Evolutionary conservation across 768 basidiomycete species (phyloP).

Genomic region (Boletus rubropictus): DNA sequence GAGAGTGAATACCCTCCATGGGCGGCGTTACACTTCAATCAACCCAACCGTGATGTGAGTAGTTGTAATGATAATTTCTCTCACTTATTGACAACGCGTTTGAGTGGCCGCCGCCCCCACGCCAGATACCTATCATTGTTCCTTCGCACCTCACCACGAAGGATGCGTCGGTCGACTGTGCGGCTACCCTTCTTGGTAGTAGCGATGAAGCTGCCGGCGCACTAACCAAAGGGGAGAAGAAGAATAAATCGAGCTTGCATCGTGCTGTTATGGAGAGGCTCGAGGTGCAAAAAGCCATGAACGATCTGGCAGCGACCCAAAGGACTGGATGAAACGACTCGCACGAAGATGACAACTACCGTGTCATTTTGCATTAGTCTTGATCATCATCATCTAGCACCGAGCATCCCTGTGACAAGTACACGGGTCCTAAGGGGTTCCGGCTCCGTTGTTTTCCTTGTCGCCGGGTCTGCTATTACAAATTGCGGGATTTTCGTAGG

Average conservation of each 20-base stretch:
- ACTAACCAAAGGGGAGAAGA: constrained; percentile 28
- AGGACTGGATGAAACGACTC: constrained; percentile 15
- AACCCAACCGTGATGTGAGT: constrained; percentile 74
- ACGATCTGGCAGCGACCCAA: constrained; percentile 36
- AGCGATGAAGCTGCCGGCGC: constrained; percentile 10
- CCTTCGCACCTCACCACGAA: constrained; percentile 54
- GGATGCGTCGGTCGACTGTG: constrained; percentile 16
- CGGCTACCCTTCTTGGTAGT: constrained; percentile 6
- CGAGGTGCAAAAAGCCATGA: constrained; percentile 69
- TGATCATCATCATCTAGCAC: not conserved
- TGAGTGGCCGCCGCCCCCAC: constrained; percentile 83
- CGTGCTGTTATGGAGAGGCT: constrained; percentile 69
- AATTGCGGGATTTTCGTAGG: not conserved
- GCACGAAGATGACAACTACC: not conserved
- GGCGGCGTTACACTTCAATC: constrained; percentile 86
- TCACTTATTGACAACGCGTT: not conserved
- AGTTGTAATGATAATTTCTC: not conserved
- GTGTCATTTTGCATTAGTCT: not conserved
- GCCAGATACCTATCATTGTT: constrained; percentile 71
- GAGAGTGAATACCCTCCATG: constrained; percentile 84
- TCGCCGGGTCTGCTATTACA: not conserved
- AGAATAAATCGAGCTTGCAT: constrained; percentile 60
- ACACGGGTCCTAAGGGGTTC: not conserved
- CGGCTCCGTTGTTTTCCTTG: not conserved
- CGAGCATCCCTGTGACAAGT: not conserved